Evolutionary conservation across 805 yeast genomes (phyloP).

Genomic region (Zygoascus tannicola): DNA sequence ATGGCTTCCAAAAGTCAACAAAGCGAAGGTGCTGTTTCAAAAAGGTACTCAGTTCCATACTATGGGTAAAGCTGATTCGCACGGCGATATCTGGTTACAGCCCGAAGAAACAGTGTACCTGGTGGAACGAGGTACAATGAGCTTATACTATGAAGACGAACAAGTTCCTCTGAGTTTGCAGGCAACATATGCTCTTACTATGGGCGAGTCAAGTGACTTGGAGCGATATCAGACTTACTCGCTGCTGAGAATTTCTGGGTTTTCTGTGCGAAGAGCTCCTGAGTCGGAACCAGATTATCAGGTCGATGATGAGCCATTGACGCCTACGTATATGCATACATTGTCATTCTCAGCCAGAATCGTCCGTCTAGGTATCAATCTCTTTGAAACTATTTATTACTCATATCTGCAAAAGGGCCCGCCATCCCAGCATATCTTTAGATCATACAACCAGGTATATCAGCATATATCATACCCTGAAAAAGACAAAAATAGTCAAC

Average conservation of each 20-base stretch:
- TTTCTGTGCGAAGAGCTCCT: conserved; percentile 40
- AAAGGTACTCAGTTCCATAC: conserved; percentile 67
- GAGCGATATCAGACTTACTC: conserved; percentile 62
- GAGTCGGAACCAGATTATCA: too few relatives aligned
- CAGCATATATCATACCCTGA: conserved; percentile 12
- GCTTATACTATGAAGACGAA: conserved; percentile 25
- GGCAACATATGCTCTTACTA: conserved; percentile 48
- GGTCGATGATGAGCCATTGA: too few relatives aligned
- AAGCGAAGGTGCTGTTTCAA: conserved; percentile 39
- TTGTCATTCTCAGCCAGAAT: too few relatives aligned
- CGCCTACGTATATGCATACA: too few relatives aligned
- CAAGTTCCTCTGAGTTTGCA: conserved; percentile 47
- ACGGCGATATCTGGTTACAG: conserved; percentile 42
- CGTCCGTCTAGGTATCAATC: too few relatives aligned
- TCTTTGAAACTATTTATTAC: too few relatives aligned
- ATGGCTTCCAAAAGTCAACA: conserved; percentile 31
- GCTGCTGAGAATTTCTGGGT: conserved; percentile 69
- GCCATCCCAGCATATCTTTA: too few relatives aligned
- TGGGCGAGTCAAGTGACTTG: conserved; percentile 34
- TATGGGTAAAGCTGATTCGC: conserved; percentile 51
- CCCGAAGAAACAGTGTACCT: conserved; percentile 68
- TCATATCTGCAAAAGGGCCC: too few relatives aligned
- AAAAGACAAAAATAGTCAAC: conserved; percentile 18
- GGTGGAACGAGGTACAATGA: conserved; percentile 67
- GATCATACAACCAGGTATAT: conserved; percentile 3